Percentiles rank a stretch among this genome's conserved stretches.
Conservation (phyloP, 208 protist genomes). For the Wallacemonas sp. region DNA sequence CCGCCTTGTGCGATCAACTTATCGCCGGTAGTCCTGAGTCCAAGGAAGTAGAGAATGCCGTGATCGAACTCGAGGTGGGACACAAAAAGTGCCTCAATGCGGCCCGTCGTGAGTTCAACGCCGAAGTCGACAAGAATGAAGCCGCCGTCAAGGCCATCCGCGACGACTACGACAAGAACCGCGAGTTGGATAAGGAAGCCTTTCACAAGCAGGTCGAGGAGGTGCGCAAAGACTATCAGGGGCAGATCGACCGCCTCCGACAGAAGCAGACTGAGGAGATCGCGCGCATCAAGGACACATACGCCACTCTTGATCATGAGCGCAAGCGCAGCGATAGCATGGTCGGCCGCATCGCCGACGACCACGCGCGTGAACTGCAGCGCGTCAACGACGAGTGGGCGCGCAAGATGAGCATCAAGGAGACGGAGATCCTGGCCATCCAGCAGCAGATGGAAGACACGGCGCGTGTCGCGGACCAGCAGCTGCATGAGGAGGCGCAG, state of each 20-base stretch:
- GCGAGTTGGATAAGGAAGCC: constrained; percentile 20
- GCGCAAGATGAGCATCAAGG: constrained; percentile 35
- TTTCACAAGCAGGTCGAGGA: constrained; percentile 24
- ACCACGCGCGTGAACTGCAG: constrained; percentile 36
- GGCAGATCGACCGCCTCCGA: constrained; percentile 20
- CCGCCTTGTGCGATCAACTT: constrained; percentile 28
- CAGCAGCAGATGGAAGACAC: constrained; percentile 38
- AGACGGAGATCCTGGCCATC: constrained; percentile 50
- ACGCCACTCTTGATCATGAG: constrained; percentile 31
- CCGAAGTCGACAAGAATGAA: constrained; percentile 27
- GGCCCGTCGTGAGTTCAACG: constrained; percentile 38
- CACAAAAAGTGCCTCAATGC: constrained; percentile 45
- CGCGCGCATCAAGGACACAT: constrained; percentile 28
- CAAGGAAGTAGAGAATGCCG: constrained; percentile 25
- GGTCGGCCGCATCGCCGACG: constrained; percentile 43
- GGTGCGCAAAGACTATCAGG: constrained; percentile 30
- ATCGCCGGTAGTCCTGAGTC: constrained; percentile 22
- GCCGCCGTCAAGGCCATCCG: constrained; percentile 5
- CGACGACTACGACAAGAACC: constrained; percentile 21
- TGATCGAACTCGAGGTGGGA: constrained; percentile 33
- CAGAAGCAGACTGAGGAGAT: constrained; percentile 30
- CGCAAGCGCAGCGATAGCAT: constrained; percentile 22
- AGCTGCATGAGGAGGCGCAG: constrained; percentile 29
- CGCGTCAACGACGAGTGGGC: constrained; percentile 49
- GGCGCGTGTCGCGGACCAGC: constrained; percentile 15